A percentile compares a stretch with the other conserved stretches of the same genome.
Conservation (phyloP, 2,329 filamentous ascomycete genomes). For the Teratosphaeria nubilosa region DNA sequence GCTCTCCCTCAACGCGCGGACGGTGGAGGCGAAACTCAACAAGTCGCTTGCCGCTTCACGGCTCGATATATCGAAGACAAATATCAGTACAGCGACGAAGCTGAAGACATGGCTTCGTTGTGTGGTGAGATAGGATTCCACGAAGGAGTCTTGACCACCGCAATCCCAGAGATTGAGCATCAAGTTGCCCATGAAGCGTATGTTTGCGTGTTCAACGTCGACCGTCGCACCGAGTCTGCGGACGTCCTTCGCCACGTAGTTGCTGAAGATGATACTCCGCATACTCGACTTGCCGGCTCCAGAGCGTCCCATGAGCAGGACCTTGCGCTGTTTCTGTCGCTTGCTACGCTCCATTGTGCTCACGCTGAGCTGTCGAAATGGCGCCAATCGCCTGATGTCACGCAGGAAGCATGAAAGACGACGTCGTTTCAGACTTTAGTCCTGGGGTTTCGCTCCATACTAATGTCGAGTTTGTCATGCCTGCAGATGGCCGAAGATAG, state of each 20-base stretch:
- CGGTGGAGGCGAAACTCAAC: conserved; percentile 82
- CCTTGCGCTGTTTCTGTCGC: conserved; percentile 45
- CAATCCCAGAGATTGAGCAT: conserved; percentile 98
- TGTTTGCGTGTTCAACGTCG: conserved; percentile 95
- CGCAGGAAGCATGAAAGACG: background rate
- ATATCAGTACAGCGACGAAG: conserved; percentile 93
- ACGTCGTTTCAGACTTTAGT: background rate
- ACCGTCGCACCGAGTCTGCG: conserved; percentile 88
- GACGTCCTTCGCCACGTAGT: conserved; percentile 95
- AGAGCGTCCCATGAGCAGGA: conserved; percentile 69
- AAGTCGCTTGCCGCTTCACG: conserved; percentile 89
- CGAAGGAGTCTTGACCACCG: conserved; percentile 95
- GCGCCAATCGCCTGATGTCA: background rate
- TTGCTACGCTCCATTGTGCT: conserved; percentile 26
- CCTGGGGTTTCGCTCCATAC: background rate
- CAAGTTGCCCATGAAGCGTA: conserved; percentile 96
- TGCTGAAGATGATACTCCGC: conserved; percentile 97
- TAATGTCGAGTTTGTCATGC: background rate
- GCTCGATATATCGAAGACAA: conserved; percentile 97
- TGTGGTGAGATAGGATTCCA: conserved; percentile 94
- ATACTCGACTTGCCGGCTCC: conserved; percentile 97
- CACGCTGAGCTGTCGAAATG: background rate
- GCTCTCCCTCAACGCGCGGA: conserved; percentile 78
- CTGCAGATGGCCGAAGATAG: background rate
- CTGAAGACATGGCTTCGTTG: conserved; percentile 95